Evolutionary conservation across 768 basidiomycete species (phyloP).

Genomic region (Calocera viscosa): DNA sequence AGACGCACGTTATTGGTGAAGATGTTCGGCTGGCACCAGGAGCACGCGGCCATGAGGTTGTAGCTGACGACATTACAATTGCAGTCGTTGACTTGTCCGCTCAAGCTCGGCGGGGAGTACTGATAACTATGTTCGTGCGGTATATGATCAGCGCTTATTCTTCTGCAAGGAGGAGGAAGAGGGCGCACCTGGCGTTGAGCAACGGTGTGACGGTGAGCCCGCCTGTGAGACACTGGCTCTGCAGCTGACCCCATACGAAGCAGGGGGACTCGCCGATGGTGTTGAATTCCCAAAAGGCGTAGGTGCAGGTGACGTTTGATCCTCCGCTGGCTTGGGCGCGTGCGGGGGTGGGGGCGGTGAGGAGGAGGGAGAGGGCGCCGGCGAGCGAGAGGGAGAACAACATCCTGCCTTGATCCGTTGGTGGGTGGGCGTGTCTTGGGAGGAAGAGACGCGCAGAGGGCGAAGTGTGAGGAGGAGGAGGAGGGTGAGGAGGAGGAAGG

Average conservation of each 20-base stretch:
- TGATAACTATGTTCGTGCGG: not conserved
- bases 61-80: constrained; percentile 11
- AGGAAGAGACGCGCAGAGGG: too few relatives aligned
- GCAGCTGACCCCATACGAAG: not conserved
- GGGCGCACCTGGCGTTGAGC: not conserved
- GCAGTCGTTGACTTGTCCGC: constrained; percentile 10
- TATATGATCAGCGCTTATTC: too few relatives aligned
- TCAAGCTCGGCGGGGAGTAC: constrained; percentile 3
- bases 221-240: not conserved
- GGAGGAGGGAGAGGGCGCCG: not conserved
- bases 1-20: constrained; percentile 4
- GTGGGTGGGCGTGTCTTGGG: too few relatives aligned
- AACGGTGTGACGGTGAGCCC: not conserved
- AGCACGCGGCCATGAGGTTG: constrained; percentile 13
- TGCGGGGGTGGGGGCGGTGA: not conserved
- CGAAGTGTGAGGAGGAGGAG: too few relatives aligned
- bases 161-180: not conserved
- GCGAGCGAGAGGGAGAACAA: too few relatives aligned
- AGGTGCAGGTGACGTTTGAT: constrained; percentile 4
- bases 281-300: constrained; percentile 6
- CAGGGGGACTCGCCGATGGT: not conserved
- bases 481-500: too few relatives aligned
- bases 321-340: not conserved
- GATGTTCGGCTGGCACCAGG: constrained; percentile 12
- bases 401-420: too few relatives aligned